Evolutionary conservation across 139 green algal genomes (phyloP).

Genomic region (Auxenochlorella pyrenoidosa): DNA sequence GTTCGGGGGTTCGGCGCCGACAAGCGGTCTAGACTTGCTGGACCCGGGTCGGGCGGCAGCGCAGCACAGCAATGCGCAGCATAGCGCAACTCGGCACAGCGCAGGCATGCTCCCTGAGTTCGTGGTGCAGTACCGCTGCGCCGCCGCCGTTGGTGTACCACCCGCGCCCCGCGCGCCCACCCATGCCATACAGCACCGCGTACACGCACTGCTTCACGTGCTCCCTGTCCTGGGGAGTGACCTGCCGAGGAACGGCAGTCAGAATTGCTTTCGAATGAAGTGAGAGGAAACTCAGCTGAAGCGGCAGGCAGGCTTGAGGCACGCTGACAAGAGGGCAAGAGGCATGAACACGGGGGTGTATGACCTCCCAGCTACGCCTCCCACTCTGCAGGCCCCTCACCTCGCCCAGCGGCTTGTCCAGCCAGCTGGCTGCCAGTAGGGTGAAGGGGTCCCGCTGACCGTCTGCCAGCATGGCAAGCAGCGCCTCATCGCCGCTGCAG

Average conservation of each 20-base stretch:
- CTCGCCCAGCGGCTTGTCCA: conserved; percentile 34
- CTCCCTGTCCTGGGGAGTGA: not conserved
- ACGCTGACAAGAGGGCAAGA: too few species aligned
- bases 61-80: not conserved
- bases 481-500: conserved; percentile 30
- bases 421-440: conserved; percentile 76
- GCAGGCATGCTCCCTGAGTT: not conserved
- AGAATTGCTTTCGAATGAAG: not conserved
- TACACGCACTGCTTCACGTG: not conserved
- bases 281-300: not conserved
- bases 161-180: not conserved
- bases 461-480: conserved; percentile 66
- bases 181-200: not conserved
- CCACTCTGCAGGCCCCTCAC: conserved; percentile 41
- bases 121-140: too few species aligned
- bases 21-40: too few species aligned
- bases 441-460: conserved; percentile 78
- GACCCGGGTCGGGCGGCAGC: not conserved
- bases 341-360: too few species aligned
- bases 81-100: not conserved
- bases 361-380: too few species aligned
- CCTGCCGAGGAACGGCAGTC: not conserved
- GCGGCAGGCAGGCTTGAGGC: not conserved
- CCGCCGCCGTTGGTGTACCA: too few species aligned
- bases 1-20: too few species aligned